Percentiles rank a stretch among this genome's conserved stretches.
These are phyloP conservation scores for Aspergillus aculeatinus DNA, from an alignment of 2,329 filamentous ascomycete species.

Conservation along the genomic window DNA sequence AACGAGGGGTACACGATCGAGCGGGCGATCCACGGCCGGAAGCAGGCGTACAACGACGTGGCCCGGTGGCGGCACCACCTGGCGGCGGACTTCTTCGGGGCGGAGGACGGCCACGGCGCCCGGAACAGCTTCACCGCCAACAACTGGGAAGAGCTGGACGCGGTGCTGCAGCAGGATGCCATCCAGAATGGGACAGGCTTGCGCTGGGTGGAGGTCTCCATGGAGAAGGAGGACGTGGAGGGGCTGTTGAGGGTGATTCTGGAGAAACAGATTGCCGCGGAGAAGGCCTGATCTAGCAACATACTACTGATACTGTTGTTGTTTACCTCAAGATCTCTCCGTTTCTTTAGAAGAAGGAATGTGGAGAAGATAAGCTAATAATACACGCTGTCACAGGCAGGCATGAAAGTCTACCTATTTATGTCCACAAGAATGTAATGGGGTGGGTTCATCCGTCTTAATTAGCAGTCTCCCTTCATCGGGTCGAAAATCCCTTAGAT, in stretches of 20 bases:
- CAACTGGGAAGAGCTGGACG: conserved; percentile 49
- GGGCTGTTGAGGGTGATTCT: conserved; percentile 33
- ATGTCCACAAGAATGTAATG: not conserved
- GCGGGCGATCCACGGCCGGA: conserved; percentile 56
- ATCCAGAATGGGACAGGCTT: conserved; percentile 41
- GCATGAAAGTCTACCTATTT: not conserved
- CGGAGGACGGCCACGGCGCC: conserved; percentile 32
- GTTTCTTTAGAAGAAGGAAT: not conserved
- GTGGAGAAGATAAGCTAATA: not conserved
- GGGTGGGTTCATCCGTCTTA: not conserved
- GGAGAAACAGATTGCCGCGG: conserved; percentile 30
- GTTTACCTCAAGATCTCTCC: not conserved
- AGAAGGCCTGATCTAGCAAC: conserved; percentile 15
- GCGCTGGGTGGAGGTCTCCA: conserved; percentile 45
- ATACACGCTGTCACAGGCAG: not conserved
- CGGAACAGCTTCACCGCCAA: conserved; percentile 43
- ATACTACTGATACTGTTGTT: not conserved
- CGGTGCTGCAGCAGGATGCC: conserved; percentile 37
- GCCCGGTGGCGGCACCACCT: conserved; percentile 53
- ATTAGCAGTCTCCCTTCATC: not conserved
- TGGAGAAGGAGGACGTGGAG: conserved; percentile 41
- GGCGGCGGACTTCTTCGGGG: conserved; percentile 52
- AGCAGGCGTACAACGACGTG: conserved; percentile 57
- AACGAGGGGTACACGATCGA: conserved; percentile 63
- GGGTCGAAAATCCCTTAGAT: not conserved